Base-by-base conservation (phyloP, 768 basidiomycete species). In the Amanita polypyramis region DNA sequence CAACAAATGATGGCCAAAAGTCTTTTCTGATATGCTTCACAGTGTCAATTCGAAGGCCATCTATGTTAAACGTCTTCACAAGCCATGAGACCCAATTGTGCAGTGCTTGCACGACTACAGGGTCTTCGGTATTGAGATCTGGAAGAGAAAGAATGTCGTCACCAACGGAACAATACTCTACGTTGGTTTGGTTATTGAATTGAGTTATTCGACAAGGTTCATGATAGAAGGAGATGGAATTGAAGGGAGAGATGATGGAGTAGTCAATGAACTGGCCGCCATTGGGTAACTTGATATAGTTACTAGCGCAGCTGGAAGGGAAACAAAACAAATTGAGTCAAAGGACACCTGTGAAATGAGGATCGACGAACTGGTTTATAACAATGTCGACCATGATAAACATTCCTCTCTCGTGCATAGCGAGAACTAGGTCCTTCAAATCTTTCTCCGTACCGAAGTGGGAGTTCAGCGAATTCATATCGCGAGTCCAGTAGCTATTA, bases 131-230 rank as follows among this genome's bases (percentile, higher is more conserved):
- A 64, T 88, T 75, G 52, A 89, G 55, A 56, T 89, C 86, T 0
- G 79, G 69, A 0, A 88, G 69, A n/a, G 82, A 70, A 32, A 87
- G 74, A 1, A 59, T 60, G 8, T 64, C 63, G 55, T 87, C 83
- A 2, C 87, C 87, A 2, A 90, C 67, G 83, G 85, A 89, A 62
- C 84, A 85, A 62, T 83, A 77, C 54, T 80, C 72, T 33, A 70
- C 60, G 29, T 64, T 60, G 39, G 79, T 78, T 23, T 80, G 83
- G 51, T 72, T 68, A 56, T 78, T 77, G 50, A 62, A 69, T 67
- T 76, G 80, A 45, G 77, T 68, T 47, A 89, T 75, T 47, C 73
- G 66, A 58, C 83, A 85, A 60, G 80, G 80, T 0, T 77, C 66
- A 57, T 88, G 86, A 62, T 75, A 86, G 41, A 60, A 52, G 3